A percentile compares a stretch with the other conserved stretches of the same genome.
Evolutionary conservation across 495 filamentous ascomycete species (phyloP).

Genomic region (Copromyces sp.): DNA sequence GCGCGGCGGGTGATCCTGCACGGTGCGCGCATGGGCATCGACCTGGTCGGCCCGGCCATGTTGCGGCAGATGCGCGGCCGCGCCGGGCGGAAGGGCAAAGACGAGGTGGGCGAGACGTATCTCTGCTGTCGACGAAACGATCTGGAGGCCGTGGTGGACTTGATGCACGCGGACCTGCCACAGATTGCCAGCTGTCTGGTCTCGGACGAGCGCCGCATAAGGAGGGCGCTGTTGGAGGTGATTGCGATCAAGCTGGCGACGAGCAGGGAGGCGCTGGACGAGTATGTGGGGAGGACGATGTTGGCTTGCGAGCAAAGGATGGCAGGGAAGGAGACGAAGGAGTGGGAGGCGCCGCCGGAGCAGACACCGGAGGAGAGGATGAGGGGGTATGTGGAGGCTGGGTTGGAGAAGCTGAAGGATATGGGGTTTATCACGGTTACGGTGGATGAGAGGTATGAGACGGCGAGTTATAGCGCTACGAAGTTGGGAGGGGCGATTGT

Average conservation of each 20-base stretch:
- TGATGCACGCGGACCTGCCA: conserved; percentile 67
- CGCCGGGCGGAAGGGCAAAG: conserved; percentile 75
- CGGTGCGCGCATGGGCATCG: conserved; percentile 66
- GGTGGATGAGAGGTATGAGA: conserved; percentile 14
- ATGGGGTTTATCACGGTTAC: conserved; percentile 48
- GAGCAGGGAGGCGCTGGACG: conserved; percentile 54
- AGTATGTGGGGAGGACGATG: conserved; percentile 62
- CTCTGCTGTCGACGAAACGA: conserved; percentile 65
- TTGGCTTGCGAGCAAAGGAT: conserved; percentile 44
- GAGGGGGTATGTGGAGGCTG: conserved; percentile 34
- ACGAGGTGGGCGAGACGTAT: conserved; percentile 72
- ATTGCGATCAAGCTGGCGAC: conserved; percentile 64
- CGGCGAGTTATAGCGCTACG: conserved; percentile 47
- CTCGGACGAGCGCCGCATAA: conserved; percentile 55
- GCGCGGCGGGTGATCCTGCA: conserved; percentile 73
- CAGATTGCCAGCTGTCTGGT: conserved; percentile 58
- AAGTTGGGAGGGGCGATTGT: conserved; percentile 63
- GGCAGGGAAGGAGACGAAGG: conserved; percentile 33
- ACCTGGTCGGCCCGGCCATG: conserved; percentile 68
- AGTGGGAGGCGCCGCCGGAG: conserved; percentile 32
- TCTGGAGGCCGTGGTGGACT: conserved; percentile 54
- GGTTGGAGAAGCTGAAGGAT: conserved; percentile 41
- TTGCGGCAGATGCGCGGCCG: conserved; percentile 79
- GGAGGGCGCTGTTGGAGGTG: conserved; percentile 60
- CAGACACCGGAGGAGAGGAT: conserved; percentile 32